These are phyloP conservation scores for Alternaria ventricosa DNA, from an alignment of 2,329 filamentous ascomycete genomes.

Conservation along the genomic window DNA sequence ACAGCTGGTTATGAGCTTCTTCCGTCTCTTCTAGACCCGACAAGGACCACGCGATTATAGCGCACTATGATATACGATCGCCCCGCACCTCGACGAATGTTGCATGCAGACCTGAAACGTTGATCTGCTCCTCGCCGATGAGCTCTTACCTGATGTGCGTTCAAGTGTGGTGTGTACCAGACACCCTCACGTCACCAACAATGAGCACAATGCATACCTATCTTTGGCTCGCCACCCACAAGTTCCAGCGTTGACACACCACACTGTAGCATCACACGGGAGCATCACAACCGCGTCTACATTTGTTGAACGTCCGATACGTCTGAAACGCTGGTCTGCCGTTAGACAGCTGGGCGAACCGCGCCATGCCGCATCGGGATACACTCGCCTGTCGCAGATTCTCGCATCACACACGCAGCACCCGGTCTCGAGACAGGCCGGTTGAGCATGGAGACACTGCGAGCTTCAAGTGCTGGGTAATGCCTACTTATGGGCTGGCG, in stretches of 20 bases:
- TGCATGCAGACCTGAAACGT: not conserved
- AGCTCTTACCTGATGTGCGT: not conserved
- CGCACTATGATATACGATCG: not conserved
- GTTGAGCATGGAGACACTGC: conserved; percentile 21
- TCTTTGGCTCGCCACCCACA: not conserved
- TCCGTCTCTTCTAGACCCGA: not conserved
- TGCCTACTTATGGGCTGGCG: conserved; percentile 5
- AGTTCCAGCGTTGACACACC: not conserved
- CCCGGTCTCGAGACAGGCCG: conserved; percentile 21
- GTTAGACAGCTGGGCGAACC: conserved; percentile 13
- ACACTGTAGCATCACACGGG: not conserved
- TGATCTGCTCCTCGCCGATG: not conserved
- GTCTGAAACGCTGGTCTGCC: conserved; percentile 20
- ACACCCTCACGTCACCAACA: not conserved
- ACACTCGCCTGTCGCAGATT: conserved; percentile 19
- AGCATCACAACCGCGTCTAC: conserved; percentile 10
- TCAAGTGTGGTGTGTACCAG: not conserved
- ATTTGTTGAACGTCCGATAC: conserved; percentile 3
- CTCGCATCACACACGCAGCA: conserved; percentile 14
- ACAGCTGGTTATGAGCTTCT: not conserved
- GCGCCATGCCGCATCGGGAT: conserved; percentile 12
- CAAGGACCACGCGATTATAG: not conserved
- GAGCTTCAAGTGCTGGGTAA: conserved; percentile 13
- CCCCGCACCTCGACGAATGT: not conserved
- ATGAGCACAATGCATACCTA: not conserved